Base-by-base conservation (phyloP, 495 filamentous ascomycete genomes). In the Cladorrhinum samala region DNA sequence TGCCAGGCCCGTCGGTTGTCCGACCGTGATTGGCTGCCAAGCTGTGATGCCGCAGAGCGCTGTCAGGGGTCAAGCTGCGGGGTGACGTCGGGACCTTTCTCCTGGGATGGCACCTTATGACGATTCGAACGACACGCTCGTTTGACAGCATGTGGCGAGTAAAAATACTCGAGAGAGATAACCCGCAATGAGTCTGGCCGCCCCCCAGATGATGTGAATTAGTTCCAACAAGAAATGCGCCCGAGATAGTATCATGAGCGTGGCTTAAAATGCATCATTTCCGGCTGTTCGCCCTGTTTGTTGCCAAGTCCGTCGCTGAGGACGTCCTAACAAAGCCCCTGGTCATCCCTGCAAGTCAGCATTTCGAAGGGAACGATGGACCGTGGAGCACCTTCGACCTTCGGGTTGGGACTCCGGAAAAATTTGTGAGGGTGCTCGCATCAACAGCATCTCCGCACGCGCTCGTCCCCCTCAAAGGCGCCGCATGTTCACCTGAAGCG, bases 301-400 rank as follows among this genome's bases (percentile, higher is more conserved):
- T 38, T 18, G 23, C 23, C 8, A 30, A 21, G 14, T 38, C 46
- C 16, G 9, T 27, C 3, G 27, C 46, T 0, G 24, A 53, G 21
- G 36, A 58, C 11, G 17, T 55, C 16, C 42, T 60, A 0, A 63
- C 68, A 0, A 36, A 40, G 3, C 66, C 72, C 14, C 38, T 73
- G 3, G 65, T 66, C 2, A 54, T 62, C 52, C 61, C 52, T 13
- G 60, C 63, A 43, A 71, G 57, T 56, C 73, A 58, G 17, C 41
- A 58, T 17, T 61, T 58, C 69, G 76, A 78, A 33, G 78, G 78
- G 13, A 71, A 72, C 57, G 78, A 82, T 61, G 78, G 79, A 16
- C 60, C 63, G 9, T 82, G 78, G 79, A 76, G 72, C 27, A 72
- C 76, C 4, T 80, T 81, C 54, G 64, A 63, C 38, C 47, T 82